Percentiles rank a stretch among this genome's conserved stretches.
phyloP scores from a whole-genome alignment of 176 grass and related monocot species.

The Phoenix dactylifera region DNA sequence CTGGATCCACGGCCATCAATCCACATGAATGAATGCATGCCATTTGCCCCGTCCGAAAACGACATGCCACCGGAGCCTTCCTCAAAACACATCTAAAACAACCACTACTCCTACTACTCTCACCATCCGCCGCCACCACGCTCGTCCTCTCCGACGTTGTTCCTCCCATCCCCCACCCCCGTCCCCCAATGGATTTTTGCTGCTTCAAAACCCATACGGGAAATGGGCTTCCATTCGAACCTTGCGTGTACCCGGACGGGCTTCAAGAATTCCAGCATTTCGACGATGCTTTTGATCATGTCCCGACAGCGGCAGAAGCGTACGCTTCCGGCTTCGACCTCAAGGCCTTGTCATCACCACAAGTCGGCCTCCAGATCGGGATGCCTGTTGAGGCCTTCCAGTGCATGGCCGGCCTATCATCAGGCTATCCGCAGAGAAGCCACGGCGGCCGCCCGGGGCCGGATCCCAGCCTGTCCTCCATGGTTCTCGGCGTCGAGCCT shows the following conservation, averaged over 20 bases:
- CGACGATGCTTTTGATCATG: constrained; percentile 22
- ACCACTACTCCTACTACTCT: too few relatives aligned
- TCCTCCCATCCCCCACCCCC: not conserved
- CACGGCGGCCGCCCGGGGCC: not conserved
- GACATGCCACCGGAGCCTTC: too few relatives aligned
- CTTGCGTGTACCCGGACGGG: constrained; percentile 16
- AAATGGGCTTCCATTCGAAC: constrained; percentile 25
- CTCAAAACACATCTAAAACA: too few relatives aligned
- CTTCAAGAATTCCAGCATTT: constrained; percentile 7
- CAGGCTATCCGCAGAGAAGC: not conserved
- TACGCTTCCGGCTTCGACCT: constrained; percentile 1
- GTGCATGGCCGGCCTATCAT: not conserved
- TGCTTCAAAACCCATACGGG: constrained; percentile 28
- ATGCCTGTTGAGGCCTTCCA: too few relatives aligned
- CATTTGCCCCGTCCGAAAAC: too few relatives aligned
- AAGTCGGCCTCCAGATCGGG: not conserved
- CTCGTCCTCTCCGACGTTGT: too few relatives aligned
- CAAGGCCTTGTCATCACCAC: constrained; percentile 5
- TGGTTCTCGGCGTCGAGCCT: not conserved
- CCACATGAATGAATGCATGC: too few relatives aligned
- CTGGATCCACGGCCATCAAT: too few relatives aligned
- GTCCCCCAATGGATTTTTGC: constrained; percentile 34
- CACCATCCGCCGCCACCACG: too few relatives aligned
- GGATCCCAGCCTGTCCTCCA: not conserved
- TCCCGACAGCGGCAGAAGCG: not conserved